Evolutionary conservation across 495 filamentous ascomycete genomes (phyloP).

Genomic region (Hypomontagnella monticulosa): DNA sequence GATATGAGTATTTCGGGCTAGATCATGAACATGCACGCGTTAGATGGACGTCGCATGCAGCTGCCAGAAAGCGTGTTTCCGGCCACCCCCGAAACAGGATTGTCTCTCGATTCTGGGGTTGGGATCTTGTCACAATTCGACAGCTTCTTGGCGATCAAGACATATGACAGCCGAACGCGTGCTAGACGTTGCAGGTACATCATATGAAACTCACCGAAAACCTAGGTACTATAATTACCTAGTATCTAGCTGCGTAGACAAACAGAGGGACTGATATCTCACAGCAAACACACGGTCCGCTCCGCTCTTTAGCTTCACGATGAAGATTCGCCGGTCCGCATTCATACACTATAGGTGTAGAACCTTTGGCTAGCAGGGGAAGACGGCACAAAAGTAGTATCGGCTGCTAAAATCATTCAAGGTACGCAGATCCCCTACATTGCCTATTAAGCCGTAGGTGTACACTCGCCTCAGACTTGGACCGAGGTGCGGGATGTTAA

Average conservation of each 20-base stretch:
- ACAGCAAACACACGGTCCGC: constrained; percentile 18
- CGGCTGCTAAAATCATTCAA: constrained; percentile 26
- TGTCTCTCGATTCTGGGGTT: constrained; percentile 34
- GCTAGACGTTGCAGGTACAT: constrained; percentile 8
- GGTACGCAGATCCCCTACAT: constrained; percentile 33
- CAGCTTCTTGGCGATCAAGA: constrained; percentile 37
- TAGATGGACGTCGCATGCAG: constrained; percentile 37
- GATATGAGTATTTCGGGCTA: constrained; percentile 33
- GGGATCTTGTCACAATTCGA: constrained; percentile 41
- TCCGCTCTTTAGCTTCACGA: constrained; percentile 14
- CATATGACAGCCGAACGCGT: constrained; percentile 26
- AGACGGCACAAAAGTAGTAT: constrained; percentile 28
- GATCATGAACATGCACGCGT: constrained; percentile 23
- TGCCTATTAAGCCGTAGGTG: constrained; percentile 27
- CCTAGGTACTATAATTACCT: background rate
- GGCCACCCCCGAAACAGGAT: constrained; percentile 27
- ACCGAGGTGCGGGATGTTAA: constrained; percentile 19
- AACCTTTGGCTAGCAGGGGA: constrained; percentile 19
- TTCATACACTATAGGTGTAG: constrained; percentile 8
- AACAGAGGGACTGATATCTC: constrained; percentile 7
- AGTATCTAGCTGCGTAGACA: background rate
- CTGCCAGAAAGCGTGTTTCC: constrained; percentile 40
- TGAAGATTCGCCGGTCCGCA: constrained; percentile 11
- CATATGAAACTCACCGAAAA: constrained; percentile 35
- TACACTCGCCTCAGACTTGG: constrained; percentile 12